Percentiles rank a stretch among this genome's conserved stretches.
Evolutionary conservation across 2,329 filamentous ascomycete species (phyloP).

Genomic region (Cercospora nicotianae): DNA sequence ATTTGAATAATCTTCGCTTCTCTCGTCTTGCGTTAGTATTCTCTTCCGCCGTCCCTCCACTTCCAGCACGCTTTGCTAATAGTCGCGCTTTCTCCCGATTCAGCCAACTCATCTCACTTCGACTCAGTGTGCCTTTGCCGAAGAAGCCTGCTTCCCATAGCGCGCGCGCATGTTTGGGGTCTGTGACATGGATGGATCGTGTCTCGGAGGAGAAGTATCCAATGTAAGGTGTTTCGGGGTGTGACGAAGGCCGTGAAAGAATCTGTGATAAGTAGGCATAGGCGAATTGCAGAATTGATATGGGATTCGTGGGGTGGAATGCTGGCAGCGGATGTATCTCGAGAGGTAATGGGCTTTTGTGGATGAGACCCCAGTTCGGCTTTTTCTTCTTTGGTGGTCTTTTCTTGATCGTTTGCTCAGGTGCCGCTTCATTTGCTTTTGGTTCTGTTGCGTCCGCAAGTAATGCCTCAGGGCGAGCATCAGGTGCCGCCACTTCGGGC

Average conservation of each 20-base stretch:
- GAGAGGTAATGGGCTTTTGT: constrained; percentile 77
- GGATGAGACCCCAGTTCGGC: constrained; percentile 72
- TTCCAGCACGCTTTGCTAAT: constrained; percentile 39
- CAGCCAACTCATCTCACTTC: constrained; percentile 93
- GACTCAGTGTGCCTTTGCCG: constrained; percentile 87
- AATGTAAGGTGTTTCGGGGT: constrained; percentile 64
- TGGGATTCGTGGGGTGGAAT: constrained; percentile 87
- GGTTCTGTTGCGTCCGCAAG: constrained; percentile 6
- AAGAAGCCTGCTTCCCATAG: constrained; percentile 98
- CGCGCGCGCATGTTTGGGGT: constrained; percentile 71
- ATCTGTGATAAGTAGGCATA: constrained; percentile 75
- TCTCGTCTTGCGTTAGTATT: constrained; percentile 73
- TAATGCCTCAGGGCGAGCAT: background rate
- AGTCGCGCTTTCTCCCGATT: constrained; percentile 74
- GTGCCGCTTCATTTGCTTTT: background rate
- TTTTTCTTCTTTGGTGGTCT: constrained; percentile 28
- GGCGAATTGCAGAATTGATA: constrained; percentile 79
- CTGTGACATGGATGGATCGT: constrained; percentile 78
- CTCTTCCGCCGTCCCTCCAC: constrained; percentile 70
- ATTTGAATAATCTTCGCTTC: constrained; percentile 80
- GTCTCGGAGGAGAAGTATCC: constrained; percentile 81
- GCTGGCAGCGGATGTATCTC: constrained; percentile 79
- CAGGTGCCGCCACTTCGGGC: background rate
- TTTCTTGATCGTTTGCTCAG: constrained; percentile 20
- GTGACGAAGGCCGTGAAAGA: constrained; percentile 62